phyloP scores from a whole-genome alignment of 139 green algal genomes.

The Chlorella vulgaris region DNA sequence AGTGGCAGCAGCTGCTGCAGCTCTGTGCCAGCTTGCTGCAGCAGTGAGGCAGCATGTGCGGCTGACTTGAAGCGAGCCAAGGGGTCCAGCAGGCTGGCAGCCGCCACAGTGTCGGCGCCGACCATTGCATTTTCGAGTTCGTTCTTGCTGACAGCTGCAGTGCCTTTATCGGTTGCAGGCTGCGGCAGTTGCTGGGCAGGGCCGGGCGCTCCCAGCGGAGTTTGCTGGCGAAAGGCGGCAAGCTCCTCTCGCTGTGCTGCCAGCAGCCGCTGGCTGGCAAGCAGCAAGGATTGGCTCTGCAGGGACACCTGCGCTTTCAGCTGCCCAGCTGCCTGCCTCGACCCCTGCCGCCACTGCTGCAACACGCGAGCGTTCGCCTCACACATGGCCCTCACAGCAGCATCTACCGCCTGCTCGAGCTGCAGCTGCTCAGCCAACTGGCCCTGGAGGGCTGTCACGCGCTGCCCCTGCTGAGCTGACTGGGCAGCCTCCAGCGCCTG shows the following conservation, averaged over 20 bases:
- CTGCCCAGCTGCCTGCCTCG: neutral
- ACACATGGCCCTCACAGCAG: neutral
- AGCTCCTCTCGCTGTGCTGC: conserved; percentile 18
- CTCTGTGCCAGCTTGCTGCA: neutral
- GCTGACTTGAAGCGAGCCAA: neutral
- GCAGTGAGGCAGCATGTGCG: neutral
- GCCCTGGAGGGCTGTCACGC: neutral
- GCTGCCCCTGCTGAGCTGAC: neutral
- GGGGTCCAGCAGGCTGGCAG: conserved; percentile 1
- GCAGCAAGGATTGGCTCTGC: neutral
- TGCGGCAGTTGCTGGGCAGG: neutral
- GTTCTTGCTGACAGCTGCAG: too few species aligned
- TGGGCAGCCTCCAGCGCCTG: neutral
- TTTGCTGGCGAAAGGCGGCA: conserved; percentile 3
- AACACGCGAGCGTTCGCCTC: neutral
- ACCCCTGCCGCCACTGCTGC: conserved; percentile 20
- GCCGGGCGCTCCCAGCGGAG: too few species aligned
- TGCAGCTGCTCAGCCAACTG: neutral
- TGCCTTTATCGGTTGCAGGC: neutral
- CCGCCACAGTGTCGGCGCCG: neutral
- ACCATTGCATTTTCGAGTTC: neutral
- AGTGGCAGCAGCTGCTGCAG: neutral
- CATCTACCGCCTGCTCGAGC: neutral
- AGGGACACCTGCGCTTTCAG: neutral
- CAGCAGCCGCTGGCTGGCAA: conserved; percentile 11